phyloP scores from a whole-genome alignment of 257 asterid genomes.

The Eucommia ulmoides region DNA sequence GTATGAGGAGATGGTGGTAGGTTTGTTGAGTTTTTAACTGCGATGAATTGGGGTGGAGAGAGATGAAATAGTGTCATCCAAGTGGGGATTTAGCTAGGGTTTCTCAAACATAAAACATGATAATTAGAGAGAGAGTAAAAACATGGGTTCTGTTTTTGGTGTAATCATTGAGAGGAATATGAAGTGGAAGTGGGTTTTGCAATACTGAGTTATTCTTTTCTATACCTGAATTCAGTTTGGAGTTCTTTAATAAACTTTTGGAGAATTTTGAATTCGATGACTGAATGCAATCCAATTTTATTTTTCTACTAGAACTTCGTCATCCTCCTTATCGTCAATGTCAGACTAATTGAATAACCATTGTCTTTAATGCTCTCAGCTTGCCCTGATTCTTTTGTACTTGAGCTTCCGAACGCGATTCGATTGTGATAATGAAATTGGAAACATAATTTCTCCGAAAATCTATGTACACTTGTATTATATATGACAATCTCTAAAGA shows the following conservation, averaged over 20 bases:
- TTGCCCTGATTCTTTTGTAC: slow-evolving; percentile 99
- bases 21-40: no score
- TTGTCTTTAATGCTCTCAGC: slow-evolving; percentile 80
- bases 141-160: no score
- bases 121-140: no score
- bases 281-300: slow-evolving; percentile 34
- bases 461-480: slow-evolving; percentile 43
- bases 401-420: slow-evolving; percentile 59
- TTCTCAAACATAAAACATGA: no score
- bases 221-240: slow-evolving; percentile 20
- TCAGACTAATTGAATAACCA: slow-evolving; percentile 62
- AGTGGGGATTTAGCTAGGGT: no score
- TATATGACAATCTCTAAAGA: slow-evolving; percentile 51
- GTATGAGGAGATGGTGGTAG: no score
- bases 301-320: slow-evolving; percentile 57
- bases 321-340: slow-evolving; percentile 78
- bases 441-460: slow-evolving; percentile 21
- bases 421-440: slow-evolving; percentile 41
- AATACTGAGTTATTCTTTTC: no score
- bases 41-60: no score
- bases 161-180: no score
- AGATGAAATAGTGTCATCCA: no score
- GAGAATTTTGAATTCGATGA: slow-evolving; percentile 25
- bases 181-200: no score
- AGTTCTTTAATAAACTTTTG: slow-evolving; percentile 37